phyloP scores from a whole-genome alignment of 495 filamentous ascomycete genomes.

The Aspergillus heteromorphus region DNA sequence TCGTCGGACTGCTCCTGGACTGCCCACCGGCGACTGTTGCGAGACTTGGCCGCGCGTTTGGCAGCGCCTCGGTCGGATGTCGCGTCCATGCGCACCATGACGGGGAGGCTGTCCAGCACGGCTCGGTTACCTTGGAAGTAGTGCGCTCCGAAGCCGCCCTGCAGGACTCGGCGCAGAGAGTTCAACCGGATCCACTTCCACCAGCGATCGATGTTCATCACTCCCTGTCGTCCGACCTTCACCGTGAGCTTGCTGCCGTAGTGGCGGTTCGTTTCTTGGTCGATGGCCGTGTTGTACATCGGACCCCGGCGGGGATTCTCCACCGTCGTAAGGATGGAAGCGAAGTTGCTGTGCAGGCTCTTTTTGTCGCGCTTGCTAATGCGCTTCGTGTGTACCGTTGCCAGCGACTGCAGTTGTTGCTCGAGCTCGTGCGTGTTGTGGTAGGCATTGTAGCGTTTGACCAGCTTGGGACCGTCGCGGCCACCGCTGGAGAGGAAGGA shows the following conservation, averaged over 20 bases:
- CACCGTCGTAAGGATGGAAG: constrained; percentile 78
- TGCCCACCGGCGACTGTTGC: constrained; percentile 35
- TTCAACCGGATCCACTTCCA: constrained; percentile 79
- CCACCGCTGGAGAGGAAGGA: constrained; percentile 22
- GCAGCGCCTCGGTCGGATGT: constrained; percentile 25
- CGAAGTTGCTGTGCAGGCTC: constrained; percentile 69
- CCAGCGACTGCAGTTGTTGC: constrained; percentile 46
- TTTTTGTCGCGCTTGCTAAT: constrained; percentile 78
- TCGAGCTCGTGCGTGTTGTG: constrained; percentile 51
- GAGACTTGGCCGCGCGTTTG: constrained; percentile 30
- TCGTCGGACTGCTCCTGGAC: constrained; percentile 17
- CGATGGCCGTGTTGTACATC: constrained; percentile 64
- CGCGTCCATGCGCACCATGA: constrained; percentile 34
- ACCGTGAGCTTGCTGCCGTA: constrained; percentile 77
- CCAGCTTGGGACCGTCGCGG: constrained; percentile 50
- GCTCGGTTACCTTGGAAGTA: constrained; percentile 79
- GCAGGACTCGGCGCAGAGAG: constrained; percentile 68
- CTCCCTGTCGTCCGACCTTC: constrained; percentile 63
- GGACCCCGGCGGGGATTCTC: constrained; percentile 72
- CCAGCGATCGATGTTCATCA: constrained; percentile 83
- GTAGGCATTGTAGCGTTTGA: constrained; percentile 56
- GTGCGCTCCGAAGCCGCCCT: constrained; percentile 75
- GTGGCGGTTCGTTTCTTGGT: constrained; percentile 63
- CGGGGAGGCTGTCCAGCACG: constrained; percentile 69
- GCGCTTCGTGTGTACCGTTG: constrained; percentile 58